Evolutionary conservation across 768 basidiomycete genomes (phyloP).

Genomic region (Serendipita indica): DNA sequence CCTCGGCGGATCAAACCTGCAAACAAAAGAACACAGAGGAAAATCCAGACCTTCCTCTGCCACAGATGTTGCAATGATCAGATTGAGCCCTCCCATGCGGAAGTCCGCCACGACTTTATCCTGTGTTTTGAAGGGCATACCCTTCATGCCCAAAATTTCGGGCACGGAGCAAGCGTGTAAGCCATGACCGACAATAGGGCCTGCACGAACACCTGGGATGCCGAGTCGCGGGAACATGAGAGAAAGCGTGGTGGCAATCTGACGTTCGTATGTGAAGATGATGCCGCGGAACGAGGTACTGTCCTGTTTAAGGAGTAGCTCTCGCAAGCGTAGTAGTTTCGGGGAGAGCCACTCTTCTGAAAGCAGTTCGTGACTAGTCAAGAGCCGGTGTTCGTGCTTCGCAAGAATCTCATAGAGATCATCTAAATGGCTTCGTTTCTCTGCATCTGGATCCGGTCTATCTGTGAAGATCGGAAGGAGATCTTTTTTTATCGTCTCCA

Average conservation of each 20-base stretch:
- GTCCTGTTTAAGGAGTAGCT: slow-evolving; percentile 41
- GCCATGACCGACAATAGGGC: slow-evolving; percentile 59
- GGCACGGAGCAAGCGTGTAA: slow-evolving; percentile 27
- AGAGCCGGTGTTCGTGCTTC: slow-evolving; percentile 27
- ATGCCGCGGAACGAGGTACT: slow-evolving; percentile 58
- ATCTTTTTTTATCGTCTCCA: background rate
- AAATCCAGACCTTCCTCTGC: slow-evolving; percentile 91
- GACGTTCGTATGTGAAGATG: slow-evolving; percentile 76
- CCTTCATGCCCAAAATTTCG: slow-evolving; percentile 28
- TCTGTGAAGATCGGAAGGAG: background rate
- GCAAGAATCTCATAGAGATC: slow-evolving; percentile 29
- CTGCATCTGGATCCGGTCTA: background rate
- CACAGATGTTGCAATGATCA: slow-evolving; percentile 70
- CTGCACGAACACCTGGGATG: slow-evolving; percentile 48
- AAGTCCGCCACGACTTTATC: slow-evolving; percentile 51
- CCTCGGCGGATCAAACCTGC: slow-evolving; percentile 57
- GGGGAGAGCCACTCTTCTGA: slow-evolving; percentile 55
- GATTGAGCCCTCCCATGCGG: slow-evolving; percentile 46
- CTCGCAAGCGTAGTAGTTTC: slow-evolving; percentile 49
- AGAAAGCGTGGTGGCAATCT: slow-evolving; percentile 56
- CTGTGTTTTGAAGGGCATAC: slow-evolving; percentile 39
- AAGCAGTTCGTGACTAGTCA: background rate
- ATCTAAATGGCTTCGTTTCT: background rate
- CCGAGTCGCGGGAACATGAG: slow-evolving; percentile 36
- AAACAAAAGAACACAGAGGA: slow-evolving; percentile 33